These are phyloP conservation scores for Penicillium sclerotigenum DNA, from an alignment of 2,329 filamentous ascomycete species.

Conservation along the genomic window DNA sequence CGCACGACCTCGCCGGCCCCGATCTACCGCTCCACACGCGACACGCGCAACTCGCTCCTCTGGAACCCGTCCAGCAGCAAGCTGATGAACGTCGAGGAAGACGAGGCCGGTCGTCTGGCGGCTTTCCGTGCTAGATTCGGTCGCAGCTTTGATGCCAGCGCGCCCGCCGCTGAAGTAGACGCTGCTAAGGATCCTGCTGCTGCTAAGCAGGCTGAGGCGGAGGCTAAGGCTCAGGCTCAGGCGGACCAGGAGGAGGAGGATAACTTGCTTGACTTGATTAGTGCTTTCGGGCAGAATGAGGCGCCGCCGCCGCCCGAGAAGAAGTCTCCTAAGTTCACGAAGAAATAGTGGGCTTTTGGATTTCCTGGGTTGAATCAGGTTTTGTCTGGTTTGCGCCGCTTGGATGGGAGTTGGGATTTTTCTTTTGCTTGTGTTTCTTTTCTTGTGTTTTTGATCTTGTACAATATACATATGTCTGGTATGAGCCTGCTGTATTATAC, in stretches of 20 bases:
- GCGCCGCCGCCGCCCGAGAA: conserved; percentile 18
- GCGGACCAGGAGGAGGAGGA: conserved; percentile 48
- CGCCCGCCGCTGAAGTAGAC: conserved; percentile 22
- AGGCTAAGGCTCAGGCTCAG: conserved; percentile 50
- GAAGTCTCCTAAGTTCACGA: conserved; percentile 21
- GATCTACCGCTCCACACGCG: conserved; percentile 66
- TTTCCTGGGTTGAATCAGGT: background rate
- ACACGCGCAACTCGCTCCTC: conserved; percentile 81
- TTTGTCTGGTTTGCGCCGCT: conserved; percentile 3
- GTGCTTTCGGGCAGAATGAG: conserved; percentile 47
- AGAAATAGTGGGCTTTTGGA: conserved; percentile 29
- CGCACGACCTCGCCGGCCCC: conserved; percentile 52
- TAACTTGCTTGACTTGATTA: conserved; percentile 58
- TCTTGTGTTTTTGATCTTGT: conserved; percentile 17
- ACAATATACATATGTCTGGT: conserved; percentile 22
- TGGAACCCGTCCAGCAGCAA: conserved; percentile 87
- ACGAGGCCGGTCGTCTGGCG: conserved; percentile 85
- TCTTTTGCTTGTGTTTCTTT: background rate
- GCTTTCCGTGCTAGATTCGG: conserved; percentile 86
- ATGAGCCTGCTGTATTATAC: conserved; percentile 13
- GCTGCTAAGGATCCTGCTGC: conserved; percentile 12
- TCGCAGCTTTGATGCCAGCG: conserved; percentile 69
- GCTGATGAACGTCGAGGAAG: conserved; percentile 83
- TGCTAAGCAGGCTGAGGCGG: conserved; percentile 34
- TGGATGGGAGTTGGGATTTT: conserved; percentile 21